Conservation (phyloP, 2,329 filamentous ascomycete genomes). For the Xylaria sp. region DNA sequence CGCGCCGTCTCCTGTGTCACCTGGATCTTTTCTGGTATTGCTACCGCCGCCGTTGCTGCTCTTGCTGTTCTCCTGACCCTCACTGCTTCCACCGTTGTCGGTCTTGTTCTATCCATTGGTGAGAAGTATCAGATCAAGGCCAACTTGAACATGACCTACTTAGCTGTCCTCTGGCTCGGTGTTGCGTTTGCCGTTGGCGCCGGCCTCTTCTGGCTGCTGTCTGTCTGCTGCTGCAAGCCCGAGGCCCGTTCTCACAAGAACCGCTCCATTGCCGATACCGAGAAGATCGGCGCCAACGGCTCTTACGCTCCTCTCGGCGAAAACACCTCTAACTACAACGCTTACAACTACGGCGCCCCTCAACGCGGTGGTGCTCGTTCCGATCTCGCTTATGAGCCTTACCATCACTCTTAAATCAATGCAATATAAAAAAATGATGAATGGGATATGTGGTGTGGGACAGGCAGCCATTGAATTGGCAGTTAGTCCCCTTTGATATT, state of each 20-base stretch:
- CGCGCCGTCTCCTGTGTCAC: slow-evolving; percentile 77
- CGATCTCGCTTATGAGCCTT: slow-evolving; percentile 60
- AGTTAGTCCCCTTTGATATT: slow-evolving; percentile 11
- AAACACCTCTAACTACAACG: slow-evolving; percentile 31
- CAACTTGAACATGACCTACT: slow-evolving; percentile 62
- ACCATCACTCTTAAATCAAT: slow-evolving; percentile 51
- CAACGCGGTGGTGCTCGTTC: slow-evolving; percentile 40
- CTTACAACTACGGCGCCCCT: slow-evolving; percentile 36
- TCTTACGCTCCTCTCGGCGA: slow-evolving; percentile 44
- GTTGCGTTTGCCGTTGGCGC: slow-evolving; percentile 70
- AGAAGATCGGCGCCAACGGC: slow-evolving; percentile 46
- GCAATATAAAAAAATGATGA: not conserved
- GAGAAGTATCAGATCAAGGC: slow-evolving; percentile 67
- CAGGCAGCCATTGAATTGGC: slow-evolving; percentile 5
- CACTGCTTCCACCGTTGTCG: slow-evolving; percentile 64
- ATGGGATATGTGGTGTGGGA: slow-evolving; percentile 5
- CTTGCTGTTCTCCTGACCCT: slow-evolving; percentile 70
- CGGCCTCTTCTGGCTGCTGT: slow-evolving; percentile 85
- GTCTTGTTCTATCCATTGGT: slow-evolving; percentile 60
- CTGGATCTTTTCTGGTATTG: slow-evolving; percentile 66
- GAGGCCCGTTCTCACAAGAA: slow-evolving; percentile 42
- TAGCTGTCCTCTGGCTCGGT: slow-evolving; percentile 71
- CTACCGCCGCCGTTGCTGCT: slow-evolving; percentile 49
- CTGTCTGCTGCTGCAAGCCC: slow-evolving; percentile 80
- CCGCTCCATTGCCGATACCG: slow-evolving; percentile 34